Base-by-base conservation (phyloP, 768 basidiomycete genomes). In the Strobilomyces echinocephalus region DNA sequence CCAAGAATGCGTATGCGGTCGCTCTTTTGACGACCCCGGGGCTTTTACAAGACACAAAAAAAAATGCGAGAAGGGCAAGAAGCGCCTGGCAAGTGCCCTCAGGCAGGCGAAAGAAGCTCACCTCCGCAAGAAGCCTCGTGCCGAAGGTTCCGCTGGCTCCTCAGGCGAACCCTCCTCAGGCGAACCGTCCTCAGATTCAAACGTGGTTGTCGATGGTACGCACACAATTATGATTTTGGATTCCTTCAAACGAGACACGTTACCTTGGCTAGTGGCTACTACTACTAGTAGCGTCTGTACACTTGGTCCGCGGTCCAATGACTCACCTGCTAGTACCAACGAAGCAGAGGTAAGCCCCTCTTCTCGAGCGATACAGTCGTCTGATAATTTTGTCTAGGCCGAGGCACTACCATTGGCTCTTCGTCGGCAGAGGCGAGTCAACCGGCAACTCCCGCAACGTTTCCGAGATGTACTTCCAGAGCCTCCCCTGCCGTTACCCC, bases 1-100 rank as follows among this genome's bases (percentile, higher is more conserved):
- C 28, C 43, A 44, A 18, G 9, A 3, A 18, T 44, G 43, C 10
- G 3, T 44, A 5, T 44, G 43, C 11, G 16, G 30, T 11, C 28
- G 4, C 15, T 18, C 14, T 68, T 73, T 48, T 14, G 36, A 48
- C n/a, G 28, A 38, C 18, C 10, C 47, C 14, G 24, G 36, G 36
- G 35, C 36, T 2, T 38, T 48, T 14, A 48, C 47, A 38, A 48
- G 47, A 48, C 47, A 48, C 6, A 48, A 39, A 21, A 48, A 48
- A 35, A 18, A 4, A 8, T 48, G 47, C 10, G 8, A 36, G 10
- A 39, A 39, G 26, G 35, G 47, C 20, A 48, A 26, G 26, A 48
- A 39, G 10, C 24, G 8, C 7, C 11, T 48, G n/a, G 47, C 24
- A n/a, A 28, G 11, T 18, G n/a, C 11, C 16, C 47, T 48, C 26